Evolutionary conservation across 2,329 filamentous ascomycete species (phyloP).

Genomic region (Epichloe sibirici): DNA sequence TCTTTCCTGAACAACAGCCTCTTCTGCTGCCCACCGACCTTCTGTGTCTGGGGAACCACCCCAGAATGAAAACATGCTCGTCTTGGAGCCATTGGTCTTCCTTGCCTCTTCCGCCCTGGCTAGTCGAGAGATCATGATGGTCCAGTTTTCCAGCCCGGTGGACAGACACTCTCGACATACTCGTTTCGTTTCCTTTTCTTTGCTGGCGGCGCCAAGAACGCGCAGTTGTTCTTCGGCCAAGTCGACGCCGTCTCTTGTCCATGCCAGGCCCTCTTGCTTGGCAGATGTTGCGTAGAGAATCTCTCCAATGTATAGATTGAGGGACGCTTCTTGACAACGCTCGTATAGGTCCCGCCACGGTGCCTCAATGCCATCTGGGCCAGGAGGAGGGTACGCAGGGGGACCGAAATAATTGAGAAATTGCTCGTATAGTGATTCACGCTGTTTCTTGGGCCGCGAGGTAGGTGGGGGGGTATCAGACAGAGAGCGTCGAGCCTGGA

Average conservation of each 20-base stretch:
- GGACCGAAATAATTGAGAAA: slow-evolving; percentile 21
- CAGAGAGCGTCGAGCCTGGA: slow-evolving; percentile 61
- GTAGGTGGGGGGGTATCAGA: slow-evolving; percentile 23
- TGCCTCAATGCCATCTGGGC: slow-evolving; percentile 54
- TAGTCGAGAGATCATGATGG: slow-evolving; percentile 60
- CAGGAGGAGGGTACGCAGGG: slow-evolving; percentile 58
- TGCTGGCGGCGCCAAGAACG: slow-evolving; percentile 19
- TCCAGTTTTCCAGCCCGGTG: slow-evolving; percentile 72
- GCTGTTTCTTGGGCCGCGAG: slow-evolving; percentile 4
- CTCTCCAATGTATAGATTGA: slow-evolving; percentile 87
- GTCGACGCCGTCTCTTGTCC: slow-evolving; percentile 83
- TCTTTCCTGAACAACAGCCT: slow-evolving; percentile 40
- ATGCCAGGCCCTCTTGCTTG: slow-evolving; percentile 63
- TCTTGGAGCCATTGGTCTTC: slow-evolving; percentile 21
- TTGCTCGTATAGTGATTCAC: slow-evolving; percentile 10
- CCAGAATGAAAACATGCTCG: slow-evolving; percentile 26
- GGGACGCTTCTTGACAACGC: slow-evolving; percentile 70
- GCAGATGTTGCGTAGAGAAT: slow-evolving; percentile 61
- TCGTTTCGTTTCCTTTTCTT: slow-evolving; percentile 24
- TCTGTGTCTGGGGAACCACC: slow-evolving; percentile 22
- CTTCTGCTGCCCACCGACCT: slow-evolving; percentile 42
- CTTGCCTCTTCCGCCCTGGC: slow-evolving; percentile 35
- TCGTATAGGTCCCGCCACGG: slow-evolving; percentile 53
- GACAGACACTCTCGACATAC: slow-evolving; percentile 68
- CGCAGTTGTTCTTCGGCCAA: slow-evolving; percentile 59